These are phyloP conservation scores for Naganishia antarctica DNA, from an alignment of 768 basidiomycete species.

Conservation along the genomic window DNA sequence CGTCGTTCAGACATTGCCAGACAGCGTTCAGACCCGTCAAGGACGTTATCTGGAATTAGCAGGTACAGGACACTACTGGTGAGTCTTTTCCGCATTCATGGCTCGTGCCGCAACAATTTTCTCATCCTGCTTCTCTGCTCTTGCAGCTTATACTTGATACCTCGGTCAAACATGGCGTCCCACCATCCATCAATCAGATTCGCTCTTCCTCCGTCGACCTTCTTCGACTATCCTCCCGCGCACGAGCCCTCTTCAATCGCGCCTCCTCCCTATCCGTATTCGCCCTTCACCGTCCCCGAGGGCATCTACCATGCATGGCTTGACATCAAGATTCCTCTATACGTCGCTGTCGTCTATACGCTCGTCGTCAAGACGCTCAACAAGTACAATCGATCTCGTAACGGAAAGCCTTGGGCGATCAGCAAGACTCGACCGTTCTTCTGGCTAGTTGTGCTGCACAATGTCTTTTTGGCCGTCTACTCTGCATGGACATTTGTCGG, in stretches of 20 bases:
- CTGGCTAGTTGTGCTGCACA: constrained; percentile 35
- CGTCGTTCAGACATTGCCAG: too few species aligned
- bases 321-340: constrained; percentile 31
- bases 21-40: too few species aligned
- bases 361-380: constrained; percentile 30
- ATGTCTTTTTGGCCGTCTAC: constrained; percentile 37
- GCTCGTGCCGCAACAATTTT: too few species aligned
- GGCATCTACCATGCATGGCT: constrained; percentile 22
- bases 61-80: too few species aligned
- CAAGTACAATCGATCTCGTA: constrained; percentile 33
- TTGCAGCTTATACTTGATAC: too few species aligned
- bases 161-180: constrained; percentile 5
- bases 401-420: constrained; percentile 28
- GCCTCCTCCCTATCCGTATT: constrained; percentile 7
- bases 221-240: constrained; percentile 14
- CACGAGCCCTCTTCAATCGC: constrained; percentile 15
- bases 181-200: constrained; percentile 13
- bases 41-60: too few species aligned
- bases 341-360: constrained; percentile 36
- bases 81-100: too few species aligned
- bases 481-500: constrained; percentile 36
- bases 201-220: constrained; percentile 4
- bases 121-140: too few species aligned
- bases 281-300: constrained; percentile 27
- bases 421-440: constrained; percentile 25